Base-by-base conservation (phyloP, 805 yeast genomes). In the Starmerella roubikii region DNA sequence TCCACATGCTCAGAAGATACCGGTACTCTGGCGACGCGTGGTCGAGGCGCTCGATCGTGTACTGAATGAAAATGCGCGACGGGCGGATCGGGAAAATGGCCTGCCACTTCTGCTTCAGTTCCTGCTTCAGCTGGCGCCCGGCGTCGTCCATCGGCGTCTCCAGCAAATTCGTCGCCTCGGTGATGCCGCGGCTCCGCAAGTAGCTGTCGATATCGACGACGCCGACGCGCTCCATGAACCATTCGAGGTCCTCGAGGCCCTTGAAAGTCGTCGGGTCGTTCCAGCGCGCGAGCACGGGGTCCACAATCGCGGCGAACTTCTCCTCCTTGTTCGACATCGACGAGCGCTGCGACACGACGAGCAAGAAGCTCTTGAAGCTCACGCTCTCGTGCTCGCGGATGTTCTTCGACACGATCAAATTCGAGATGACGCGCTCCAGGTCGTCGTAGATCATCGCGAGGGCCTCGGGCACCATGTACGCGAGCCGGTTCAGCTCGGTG, bases 211-310 rank as follows among this genome's bases (percentile, higher is more conserved):
- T 93, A 55, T 76, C 76, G 3, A 85, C 97, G 39, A 91, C 83
- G 2, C 98, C 98, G 37, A 93, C 69, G 51, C 96, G 71, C 59
- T 86, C 97, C 97, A 91, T 88, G 51, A 91, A 91, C 97, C 97
- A 91, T 44, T 84, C 94, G 32, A 93, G 66, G 54, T 88, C 93
- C 53, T 77, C 65, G 22, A 91, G 63, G 0, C 96, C 96, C 54
- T 84, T 84, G 46, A 83, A 85, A 0, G 96, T 88, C 10, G 74
- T 76, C 17, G 85, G 88, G 33, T 86, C 85, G 0, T 88, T 77
- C 99, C 99, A 91, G 0, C 94, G 86, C 11, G 70, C 62, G 35
- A 93, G 64, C 48, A 91, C 96, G 0, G 95, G 94, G 55, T 91
- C 98, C 1, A 93, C 98, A 41, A 93, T 80, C 32, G 74, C 69